These are phyloP conservation scores for Pseudohalonectria lignicola DNA, from an alignment of 2,329 filamentous ascomycete genomes.

Conservation along the genomic window DNA sequence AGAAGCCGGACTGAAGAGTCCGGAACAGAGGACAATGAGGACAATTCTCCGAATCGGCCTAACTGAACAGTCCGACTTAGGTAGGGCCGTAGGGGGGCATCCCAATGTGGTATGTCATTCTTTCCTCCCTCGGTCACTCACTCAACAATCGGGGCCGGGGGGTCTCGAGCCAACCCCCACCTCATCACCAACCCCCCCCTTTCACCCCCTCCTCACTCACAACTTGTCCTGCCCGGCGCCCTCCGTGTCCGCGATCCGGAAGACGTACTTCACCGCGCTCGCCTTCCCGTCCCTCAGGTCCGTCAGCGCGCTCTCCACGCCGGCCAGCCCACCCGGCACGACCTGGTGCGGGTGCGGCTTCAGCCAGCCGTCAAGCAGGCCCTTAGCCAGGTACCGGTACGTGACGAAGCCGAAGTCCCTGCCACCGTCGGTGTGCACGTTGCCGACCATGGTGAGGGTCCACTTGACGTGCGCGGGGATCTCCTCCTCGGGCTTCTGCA, in stretches of 20 bases:
- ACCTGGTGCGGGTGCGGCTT: slow-evolving; percentile 34
- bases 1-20: no score
- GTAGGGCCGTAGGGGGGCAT: no score
- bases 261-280: slow-evolving; percentile 50
- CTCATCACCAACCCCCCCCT: background rate
- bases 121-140: no score
- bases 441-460: slow-evolving; percentile 14
- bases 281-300: slow-evolving; percentile 43
- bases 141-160: no score
- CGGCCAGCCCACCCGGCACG: slow-evolving; percentile 35
- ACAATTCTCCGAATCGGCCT: no score
- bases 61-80: no score
- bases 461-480: slow-evolving; percentile 14
- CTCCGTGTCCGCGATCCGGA: slow-evolving; percentile 18
- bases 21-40: no score
- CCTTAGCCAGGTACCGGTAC: slow-evolving; percentile 22
- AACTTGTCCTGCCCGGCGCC: slow-evolving; percentile 1
- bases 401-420: slow-evolving; percentile 25
- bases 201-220: background rate
- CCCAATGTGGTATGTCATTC: no score
- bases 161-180: background rate
- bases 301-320: slow-evolving; percentile 35
- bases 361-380: slow-evolving; percentile 30
- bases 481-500: slow-evolving; percentile 13
- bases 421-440: slow-evolving; percentile 13